Evolutionary conservation across 75 land plant genomes (phyloP).

Genomic region (Selaginella tamariscina): DNA sequence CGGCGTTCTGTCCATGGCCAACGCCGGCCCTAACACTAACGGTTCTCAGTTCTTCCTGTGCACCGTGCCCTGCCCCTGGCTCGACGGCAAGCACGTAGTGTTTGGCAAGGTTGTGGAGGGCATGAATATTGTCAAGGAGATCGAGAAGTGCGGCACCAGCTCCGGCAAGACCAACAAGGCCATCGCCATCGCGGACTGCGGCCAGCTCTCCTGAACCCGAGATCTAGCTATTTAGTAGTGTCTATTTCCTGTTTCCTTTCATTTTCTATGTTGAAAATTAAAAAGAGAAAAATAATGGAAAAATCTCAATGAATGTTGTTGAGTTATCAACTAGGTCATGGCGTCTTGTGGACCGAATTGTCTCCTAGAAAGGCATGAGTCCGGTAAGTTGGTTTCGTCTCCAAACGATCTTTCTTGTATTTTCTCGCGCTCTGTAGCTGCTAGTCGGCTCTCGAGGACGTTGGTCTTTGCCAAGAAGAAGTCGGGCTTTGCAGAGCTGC

Average conservation of each 20-base stretch:
- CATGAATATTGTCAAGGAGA: conserved; percentile 9
- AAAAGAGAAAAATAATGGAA: too few relatives aligned
- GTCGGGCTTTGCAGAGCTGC: conserved; percentile 33
- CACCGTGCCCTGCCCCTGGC: conserved; percentile 1
- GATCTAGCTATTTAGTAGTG: neutral
- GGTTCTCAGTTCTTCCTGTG: conserved; percentile 11
- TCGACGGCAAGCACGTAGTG: conserved; percentile 7
- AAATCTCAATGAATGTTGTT: too few relatives aligned
- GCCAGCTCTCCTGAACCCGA: conserved; percentile 26
- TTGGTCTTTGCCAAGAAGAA: conserved; percentile 26
- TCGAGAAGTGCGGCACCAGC: conserved; percentile 43
- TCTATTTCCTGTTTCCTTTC: neutral
- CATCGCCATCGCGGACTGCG: conserved; percentile 50
- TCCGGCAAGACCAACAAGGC: conserved; percentile 23
- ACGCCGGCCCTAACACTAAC: conserved; percentile 9
- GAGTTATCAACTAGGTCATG: too few relatives aligned
- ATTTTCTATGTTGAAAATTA: neutral
- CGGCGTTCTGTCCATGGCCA: conserved; percentile 11
- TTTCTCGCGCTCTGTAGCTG: too few relatives aligned
- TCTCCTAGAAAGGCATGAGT: neutral
- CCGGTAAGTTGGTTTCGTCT: neutral
- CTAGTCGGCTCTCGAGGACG: too few relatives aligned
- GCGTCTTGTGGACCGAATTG: neutral
- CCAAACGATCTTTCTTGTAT: too few relatives aligned
- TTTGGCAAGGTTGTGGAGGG: conserved; percentile 12